A percentile compares a stretch with the other conserved stretches of the same genome.
These are phyloP conservation scores for Ustilago cynodontis DNA, from an alignment of 1,284 basidiomycete genomes.

Conservation along the genomic window DNA sequence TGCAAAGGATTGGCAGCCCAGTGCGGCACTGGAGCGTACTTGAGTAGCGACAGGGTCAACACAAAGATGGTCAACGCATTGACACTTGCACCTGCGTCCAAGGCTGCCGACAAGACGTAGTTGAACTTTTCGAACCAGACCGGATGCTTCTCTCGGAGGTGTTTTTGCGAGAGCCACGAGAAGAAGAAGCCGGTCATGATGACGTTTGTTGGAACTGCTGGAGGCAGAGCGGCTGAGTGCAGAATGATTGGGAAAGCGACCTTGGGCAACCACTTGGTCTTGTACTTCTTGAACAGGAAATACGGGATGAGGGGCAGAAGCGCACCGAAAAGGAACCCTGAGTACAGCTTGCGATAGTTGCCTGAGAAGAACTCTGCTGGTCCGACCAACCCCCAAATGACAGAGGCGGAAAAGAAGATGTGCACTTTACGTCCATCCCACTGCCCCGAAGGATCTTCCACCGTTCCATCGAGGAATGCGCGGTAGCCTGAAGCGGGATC, in stretches of 20 bases:
- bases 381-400: constrained; percentile 72
- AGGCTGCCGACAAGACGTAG: constrained; percentile 70
- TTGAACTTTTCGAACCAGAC: constrained; percentile 67
- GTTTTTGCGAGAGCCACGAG: constrained; percentile 70
- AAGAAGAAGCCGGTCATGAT: constrained; percentile 72
- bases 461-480: constrained; percentile 70
- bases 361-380: constrained; percentile 72
- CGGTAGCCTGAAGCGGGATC: constrained; percentile 63
- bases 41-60: constrained; percentile 63
- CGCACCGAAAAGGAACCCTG: constrained; percentile 72
- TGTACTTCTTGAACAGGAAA: constrained; percentile 71
- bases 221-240: constrained; percentile 70
- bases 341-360: constrained; percentile 70
- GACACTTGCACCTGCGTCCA: constrained; percentile 72
- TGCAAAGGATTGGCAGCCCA: constrained; percentile 53
- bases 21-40: constrained; percentile 53
- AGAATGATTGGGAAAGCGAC: constrained; percentile 73
- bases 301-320: constrained; percentile 71
- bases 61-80: constrained; percentile 73
- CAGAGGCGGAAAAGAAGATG: constrained; percentile 71
- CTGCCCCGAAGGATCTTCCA: constrained; percentile 72
- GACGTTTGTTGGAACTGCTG: constrained; percentile 72
- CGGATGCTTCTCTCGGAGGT: constrained; percentile 68
- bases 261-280: constrained; percentile 55
- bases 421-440: constrained; percentile 69